Evolutionary conservation across 768 basidiomycete genomes (phyloP).

Genomic region (Candolleomyces eurysporus): DNA sequence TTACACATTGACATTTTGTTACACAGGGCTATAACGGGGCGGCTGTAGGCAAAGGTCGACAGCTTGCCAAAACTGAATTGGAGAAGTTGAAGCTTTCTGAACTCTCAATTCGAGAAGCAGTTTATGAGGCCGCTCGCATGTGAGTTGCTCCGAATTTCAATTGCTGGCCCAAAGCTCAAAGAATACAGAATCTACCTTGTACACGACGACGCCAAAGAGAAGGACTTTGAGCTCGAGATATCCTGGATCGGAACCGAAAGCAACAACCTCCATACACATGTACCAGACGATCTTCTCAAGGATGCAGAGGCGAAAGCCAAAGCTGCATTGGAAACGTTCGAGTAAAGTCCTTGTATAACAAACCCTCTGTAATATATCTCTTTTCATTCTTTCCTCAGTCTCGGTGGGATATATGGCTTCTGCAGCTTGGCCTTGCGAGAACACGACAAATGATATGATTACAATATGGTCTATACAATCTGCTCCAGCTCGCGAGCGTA

Average conservation of each 20-base stretch:
- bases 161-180: not conserved
- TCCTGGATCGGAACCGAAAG: constrained; percentile 93
- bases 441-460: constrained; percentile 13
- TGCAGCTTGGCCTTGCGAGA: not conserved
- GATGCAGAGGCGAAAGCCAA: constrained; percentile 90
- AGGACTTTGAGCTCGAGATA: constrained; percentile 97
- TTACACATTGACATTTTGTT: not conserved
- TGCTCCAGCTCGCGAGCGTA: constrained; percentile 91
- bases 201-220: constrained; percentile 97
- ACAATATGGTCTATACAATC: constrained; percentile 59
- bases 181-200: constrained; percentile 85
- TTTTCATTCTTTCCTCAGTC: not conserved
- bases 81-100: constrained; percentile 92
- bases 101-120: constrained; percentile 79
- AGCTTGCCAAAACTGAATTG: constrained; percentile 95
- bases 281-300: constrained; percentile 79
- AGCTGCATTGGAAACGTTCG: constrained; percentile 69
- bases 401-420: too few relatives aligned
- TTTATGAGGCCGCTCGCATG: constrained; percentile 94
- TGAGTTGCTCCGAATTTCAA: constrained; percentile 37
- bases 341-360: constrained; percentile 27
- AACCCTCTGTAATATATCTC: constrained; percentile 16
- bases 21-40: constrained; percentile 89
- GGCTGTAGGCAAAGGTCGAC: constrained; percentile 97
- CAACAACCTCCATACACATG: constrained; percentile 71